phyloP scores from a whole-genome alignment of 2,329 filamentous ascomycete species.

The Alternaria longipes region DNA sequence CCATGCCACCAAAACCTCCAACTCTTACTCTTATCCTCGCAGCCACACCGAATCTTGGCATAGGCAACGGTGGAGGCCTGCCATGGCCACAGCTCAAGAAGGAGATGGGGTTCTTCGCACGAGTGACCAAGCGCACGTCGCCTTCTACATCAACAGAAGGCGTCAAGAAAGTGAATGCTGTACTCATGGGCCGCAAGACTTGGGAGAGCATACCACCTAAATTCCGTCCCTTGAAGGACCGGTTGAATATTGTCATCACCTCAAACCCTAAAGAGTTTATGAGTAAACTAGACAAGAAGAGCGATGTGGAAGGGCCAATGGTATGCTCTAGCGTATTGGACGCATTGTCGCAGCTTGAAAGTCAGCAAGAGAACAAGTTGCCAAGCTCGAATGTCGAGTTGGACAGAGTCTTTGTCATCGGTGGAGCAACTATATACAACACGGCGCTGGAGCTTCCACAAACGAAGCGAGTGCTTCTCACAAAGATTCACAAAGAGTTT shows the following conservation, averaged over 20 bases:
- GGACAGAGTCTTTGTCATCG: constrained; percentile 78
- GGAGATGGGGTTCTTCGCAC: constrained; percentile 95
- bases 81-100: constrained; percentile 89
- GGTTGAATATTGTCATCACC: constrained; percentile 84
- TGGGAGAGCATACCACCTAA: constrained; percentile 87
- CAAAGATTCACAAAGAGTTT: constrained; percentile 72
- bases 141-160: constrained; percentile 11
- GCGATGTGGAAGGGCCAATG: constrained; percentile 53
- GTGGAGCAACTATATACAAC: constrained; percentile 85
- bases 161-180: constrained; percentile 61
- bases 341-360: constrained; percentile 18
- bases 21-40: constrained; percentile 90
- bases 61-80: constrained; percentile 79
- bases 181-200: constrained; percentile 98
- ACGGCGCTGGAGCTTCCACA: constrained; percentile 69
- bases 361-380: constrained; percentile 2
- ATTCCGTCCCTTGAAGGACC: constrained; percentile 80
- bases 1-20: constrained; percentile 51
- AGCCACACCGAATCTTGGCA: constrained; percentile 90
- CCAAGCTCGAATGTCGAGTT: constrained; percentile 11
- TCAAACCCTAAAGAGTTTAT: constrained; percentile 49
- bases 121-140: constrained; percentile 78
- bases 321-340: constrained; percentile 65
- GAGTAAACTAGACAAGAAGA: constrained; percentile 14
- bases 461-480: constrained; percentile 73